These are phyloP conservation scores for Exophiala lecanii-corni DNA, from an alignment of 2,329 filamentous ascomycete genomes.

Conservation along the genomic window DNA sequence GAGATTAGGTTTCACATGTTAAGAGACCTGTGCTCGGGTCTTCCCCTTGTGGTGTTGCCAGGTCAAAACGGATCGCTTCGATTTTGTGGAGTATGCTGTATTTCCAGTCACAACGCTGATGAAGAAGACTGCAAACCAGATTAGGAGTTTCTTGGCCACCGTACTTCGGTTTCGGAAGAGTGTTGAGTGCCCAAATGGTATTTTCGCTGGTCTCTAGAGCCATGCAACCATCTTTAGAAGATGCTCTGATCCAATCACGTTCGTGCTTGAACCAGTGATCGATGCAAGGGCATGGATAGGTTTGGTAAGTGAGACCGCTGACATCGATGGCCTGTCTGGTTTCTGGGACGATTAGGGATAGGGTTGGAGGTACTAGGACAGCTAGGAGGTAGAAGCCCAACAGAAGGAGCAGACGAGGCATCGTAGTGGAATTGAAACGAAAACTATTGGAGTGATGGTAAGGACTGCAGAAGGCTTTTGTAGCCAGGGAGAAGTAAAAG, in stretches of 20 bases:
- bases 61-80: neutral
- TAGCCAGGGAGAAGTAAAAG: too few species aligned
- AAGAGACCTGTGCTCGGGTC: too few species aligned
- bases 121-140: constrained; percentile 9
- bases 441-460: too few species aligned
- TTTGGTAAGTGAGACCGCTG: neutral
- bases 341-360: neutral
- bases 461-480: too few species aligned
- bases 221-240: constrained; percentile 11
- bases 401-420: neutral
- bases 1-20: too few species aligned
- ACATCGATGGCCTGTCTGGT: neutral
- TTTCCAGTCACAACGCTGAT: constrained; percentile 7
- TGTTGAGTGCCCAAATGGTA: constrained; percentile 12
- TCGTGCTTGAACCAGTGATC: constrained; percentile 17
- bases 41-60: too few species aligned
- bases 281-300: constrained; percentile 7
- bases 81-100: constrained; percentile 11
- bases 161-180: constrained; percentile 9
- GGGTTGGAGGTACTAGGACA: neutral
- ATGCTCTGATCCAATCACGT: constrained; percentile 10
- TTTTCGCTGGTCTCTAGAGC: constrained; percentile 7
- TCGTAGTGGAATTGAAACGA: too few species aligned
- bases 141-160: constrained; percentile 5
- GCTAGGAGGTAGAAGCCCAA: neutral